Conservation (phyloP, 192 early-diverging fungal genomes). For the Umbelopsis sp. region DNA sequence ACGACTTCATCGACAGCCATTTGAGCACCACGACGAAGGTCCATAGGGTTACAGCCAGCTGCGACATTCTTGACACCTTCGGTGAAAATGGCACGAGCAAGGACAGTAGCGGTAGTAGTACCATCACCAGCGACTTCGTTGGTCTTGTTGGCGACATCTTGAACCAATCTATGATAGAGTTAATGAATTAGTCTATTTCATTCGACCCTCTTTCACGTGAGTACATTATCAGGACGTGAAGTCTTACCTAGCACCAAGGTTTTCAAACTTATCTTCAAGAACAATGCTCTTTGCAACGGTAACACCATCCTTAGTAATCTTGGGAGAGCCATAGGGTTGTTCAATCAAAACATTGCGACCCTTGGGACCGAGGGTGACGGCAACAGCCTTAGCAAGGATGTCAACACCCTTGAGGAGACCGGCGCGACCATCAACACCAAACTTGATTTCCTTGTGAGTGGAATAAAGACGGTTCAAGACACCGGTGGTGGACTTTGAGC, state of each 20-base stretch:
- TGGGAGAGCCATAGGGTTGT: constrained; percentile 95
- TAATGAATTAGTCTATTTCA: neutral
- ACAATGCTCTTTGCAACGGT: constrained; percentile 98
- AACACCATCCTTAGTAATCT: constrained; percentile 99
- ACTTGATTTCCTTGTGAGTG: constrained; percentile 96
- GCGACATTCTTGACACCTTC: constrained; percentile 99
- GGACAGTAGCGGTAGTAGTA: constrained; percentile 98
- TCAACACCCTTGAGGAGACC: constrained; percentile 94
- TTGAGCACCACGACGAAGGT: constrained; percentile 93
- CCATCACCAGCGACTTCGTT: constrained; percentile 99
- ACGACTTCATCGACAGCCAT: constrained; percentile 93
- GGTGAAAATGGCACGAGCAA: constrained; percentile 97
- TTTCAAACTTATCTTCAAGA: constrained; percentile 98
- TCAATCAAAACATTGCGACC: constrained; percentile 99
- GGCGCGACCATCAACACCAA: constrained; percentile 95
- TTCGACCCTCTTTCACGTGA: neutral
- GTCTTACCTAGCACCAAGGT: constrained; percentile 88
- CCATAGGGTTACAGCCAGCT: constrained; percentile 99
- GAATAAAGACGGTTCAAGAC: constrained; percentile 63
- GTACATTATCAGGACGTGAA: neutral
- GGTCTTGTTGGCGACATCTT: constrained; percentile 99
- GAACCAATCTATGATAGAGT: constrained; percentile 70
- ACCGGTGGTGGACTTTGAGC: constrained; percentile 26
- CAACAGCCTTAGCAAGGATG: constrained; percentile 95
- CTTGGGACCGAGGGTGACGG: constrained; percentile 99